Evolutionary conservation across 805 yeast genomes (phyloP).

Genomic region (Kregervanrija delftensis): DNA sequence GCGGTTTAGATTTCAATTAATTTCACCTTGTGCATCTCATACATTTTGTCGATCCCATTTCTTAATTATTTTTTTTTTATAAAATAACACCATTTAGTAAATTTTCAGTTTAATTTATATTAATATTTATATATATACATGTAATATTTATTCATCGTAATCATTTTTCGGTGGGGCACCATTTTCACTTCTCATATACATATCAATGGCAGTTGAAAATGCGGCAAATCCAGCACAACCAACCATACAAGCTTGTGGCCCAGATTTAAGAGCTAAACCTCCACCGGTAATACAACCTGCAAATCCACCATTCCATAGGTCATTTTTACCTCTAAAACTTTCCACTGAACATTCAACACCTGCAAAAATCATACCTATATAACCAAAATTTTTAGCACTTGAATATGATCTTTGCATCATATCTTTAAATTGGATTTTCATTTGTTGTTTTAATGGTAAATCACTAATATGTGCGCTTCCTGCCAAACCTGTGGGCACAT

Average conservation of each 20-base stretch:
- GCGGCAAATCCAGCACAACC: slow-evolving; percentile 99
- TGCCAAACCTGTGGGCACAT: slow-evolving; percentile 58
- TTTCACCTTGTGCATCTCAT: neutral
- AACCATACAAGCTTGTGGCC: slow-evolving; percentile 83
- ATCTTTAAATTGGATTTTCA: slow-evolving; percentile 84
- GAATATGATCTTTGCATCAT: slow-evolving; percentile 87
- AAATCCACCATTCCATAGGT: slow-evolving; percentile 80
- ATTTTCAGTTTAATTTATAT: neutral
- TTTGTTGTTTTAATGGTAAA: slow-evolving; percentile 86
- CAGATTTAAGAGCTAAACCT: slow-evolving; percentile 84
- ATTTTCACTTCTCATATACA: slow-evolving; percentile 79
- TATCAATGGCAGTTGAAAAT: slow-evolving; percentile 82
- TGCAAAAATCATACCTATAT: slow-evolving; percentile 82
- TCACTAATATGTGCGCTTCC: slow-evolving; percentile 57
- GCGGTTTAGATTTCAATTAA: neutral
- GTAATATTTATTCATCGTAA: slow-evolving; percentile 51
- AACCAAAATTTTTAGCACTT: slow-evolving; percentile 91
- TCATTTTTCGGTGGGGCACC: slow-evolving; percentile 82
- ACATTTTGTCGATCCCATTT: too few relatives aligned
- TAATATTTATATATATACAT: neutral
- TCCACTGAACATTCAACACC: slow-evolving; percentile 92
- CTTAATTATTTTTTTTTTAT: neutral
- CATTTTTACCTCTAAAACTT: slow-evolving; percentile 81
- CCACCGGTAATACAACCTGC: slow-evolving; percentile 99
- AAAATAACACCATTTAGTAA: neutral